Evolutionary conservation across 768 basidiomycete species (phyloP).

Genomic region (Boletus rufocinnamomeus): DNA sequence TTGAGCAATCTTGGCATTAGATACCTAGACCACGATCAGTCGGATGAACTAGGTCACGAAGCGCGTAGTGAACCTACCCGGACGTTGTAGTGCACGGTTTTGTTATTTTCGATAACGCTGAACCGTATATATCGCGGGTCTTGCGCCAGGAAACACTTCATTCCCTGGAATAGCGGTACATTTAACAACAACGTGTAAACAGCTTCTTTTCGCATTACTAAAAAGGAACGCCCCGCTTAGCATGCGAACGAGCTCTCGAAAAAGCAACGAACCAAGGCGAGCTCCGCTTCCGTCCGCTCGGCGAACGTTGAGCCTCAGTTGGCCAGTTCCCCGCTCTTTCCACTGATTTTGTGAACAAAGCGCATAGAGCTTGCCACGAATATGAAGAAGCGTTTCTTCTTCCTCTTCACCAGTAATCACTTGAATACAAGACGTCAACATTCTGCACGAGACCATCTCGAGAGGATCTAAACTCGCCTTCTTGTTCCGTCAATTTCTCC

Average conservation of each 20-base stretch:
- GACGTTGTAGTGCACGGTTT: constrained; percentile 71
- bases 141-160: constrained; percentile 70
- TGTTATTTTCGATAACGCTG: constrained; percentile 64
- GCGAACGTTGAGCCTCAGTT: constrained; percentile 67
- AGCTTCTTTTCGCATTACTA: constrained; percentile 87
- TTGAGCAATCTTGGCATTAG: constrained; percentile 68
- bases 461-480: constrained; percentile 45
- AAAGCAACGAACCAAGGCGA: constrained; percentile 53
- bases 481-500: constrained; percentile 61
- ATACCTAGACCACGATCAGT: constrained; percentile 45
- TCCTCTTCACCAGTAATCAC: constrained; percentile 82
- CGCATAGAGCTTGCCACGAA: constrained; percentile 73
- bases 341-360: constrained; percentile 61
- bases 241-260: background rate
- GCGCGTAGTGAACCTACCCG: constrained; percentile 49
- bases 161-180: constrained; percentile 74
- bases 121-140: constrained; percentile 81
- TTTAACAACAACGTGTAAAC: constrained; percentile 76
- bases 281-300: constrained; percentile 65
- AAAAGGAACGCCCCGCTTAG: constrained; percentile 11
- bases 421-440: constrained; percentile 28
- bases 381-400: constrained; percentile 74
- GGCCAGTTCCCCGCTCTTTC: constrained; percentile 78
- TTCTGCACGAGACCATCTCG: background rate
- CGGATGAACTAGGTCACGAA: background rate